Evolutionary conservation across 345 rosid species (phyloP).

Genomic region (Citrus hindsii): DNA sequence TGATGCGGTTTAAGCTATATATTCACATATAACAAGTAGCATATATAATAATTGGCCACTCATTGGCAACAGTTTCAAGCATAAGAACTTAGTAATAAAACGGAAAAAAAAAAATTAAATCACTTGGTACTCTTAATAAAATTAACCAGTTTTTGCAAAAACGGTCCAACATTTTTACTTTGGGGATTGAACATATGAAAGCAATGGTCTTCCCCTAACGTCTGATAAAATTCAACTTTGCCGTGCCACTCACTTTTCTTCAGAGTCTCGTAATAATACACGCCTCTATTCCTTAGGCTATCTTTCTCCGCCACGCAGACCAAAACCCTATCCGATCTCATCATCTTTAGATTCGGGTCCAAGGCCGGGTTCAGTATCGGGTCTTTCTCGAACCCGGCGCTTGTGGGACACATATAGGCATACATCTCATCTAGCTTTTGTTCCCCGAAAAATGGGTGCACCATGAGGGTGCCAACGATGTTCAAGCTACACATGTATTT

Average conservation of each 20-base stretch:
- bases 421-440: conserved; percentile 30
- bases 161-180: conserved; percentile 21
- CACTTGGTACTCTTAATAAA: conserved; percentile 21
- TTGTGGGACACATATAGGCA: conserved; percentile 26
- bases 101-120: too few relatives aligned
- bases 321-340: conserved; percentile 30
- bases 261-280: conserved; percentile 25
- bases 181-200: conserved; percentile 23
- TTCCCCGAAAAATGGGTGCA: conserved; percentile 47
- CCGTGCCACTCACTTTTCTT: conserved; percentile 31
- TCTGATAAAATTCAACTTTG: conserved; percentile 26
- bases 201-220: conserved; percentile 33
- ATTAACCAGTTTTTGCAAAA: conserved; percentile 27
- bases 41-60: too few relatives aligned
- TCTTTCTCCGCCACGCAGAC: conserved; percentile 46
- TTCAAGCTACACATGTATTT: conserved; percentile 19
- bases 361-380: conserved; percentile 28
- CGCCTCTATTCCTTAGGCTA: conserved; percentile 29
- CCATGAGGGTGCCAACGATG: conserved; percentile 29
- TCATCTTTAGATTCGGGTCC: conserved; percentile 30
- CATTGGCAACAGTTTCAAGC: too few relatives aligned
- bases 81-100: too few relatives aligned
- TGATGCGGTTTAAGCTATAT: too few relatives aligned
- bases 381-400: conserved; percentile 26
- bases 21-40: too few relatives aligned